These are phyloP conservation scores for Alternaria consortialis DNA, from an alignment of 2,329 filamentous ascomycete genomes.

Conservation along the genomic window DNA sequence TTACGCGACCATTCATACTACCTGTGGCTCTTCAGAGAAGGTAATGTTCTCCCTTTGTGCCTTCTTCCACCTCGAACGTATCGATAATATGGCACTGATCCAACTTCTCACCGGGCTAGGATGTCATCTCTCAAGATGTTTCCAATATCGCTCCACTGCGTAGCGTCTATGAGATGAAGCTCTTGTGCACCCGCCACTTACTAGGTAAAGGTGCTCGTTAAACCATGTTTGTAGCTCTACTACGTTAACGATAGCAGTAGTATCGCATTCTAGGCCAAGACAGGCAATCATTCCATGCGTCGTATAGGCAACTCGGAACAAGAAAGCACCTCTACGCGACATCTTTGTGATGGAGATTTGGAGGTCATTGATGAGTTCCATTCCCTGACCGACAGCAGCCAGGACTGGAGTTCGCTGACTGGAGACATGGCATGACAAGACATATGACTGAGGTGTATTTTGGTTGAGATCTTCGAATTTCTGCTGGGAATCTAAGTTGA, in stretches of 20 bases:
- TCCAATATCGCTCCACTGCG: neutral
- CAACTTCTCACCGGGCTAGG: neutral
- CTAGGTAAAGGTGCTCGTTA: neutral
- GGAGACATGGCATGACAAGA: neutral
- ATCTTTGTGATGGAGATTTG: neutral
- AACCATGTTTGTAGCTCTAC: neutral
- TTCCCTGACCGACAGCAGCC: neutral
- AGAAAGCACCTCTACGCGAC: neutral
- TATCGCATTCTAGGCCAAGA: neutral
- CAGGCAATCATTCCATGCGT: neutral
- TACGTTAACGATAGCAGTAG: neutral
- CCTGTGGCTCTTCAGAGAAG: neutral
- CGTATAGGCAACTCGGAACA: neutral
- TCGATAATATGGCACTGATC: conserved; percentile 1
- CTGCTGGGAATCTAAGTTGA: too few relatives aligned
- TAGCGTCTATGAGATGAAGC: neutral
- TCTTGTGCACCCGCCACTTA: neutral
- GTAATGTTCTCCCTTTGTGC: neutral
- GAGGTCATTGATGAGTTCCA: neutral
- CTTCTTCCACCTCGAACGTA: neutral
- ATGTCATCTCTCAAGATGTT: neutral
- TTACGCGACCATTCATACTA: neutral
- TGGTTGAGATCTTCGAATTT: neutral
- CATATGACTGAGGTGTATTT: too few relatives aligned
- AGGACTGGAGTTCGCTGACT: too few relatives aligned